Percentiles rank a stretch among this genome's conserved stretches.
Conservation (phyloP, 2,329 filamentous ascomycete species). For the Ophiocordyceps sinensis region DNA sequence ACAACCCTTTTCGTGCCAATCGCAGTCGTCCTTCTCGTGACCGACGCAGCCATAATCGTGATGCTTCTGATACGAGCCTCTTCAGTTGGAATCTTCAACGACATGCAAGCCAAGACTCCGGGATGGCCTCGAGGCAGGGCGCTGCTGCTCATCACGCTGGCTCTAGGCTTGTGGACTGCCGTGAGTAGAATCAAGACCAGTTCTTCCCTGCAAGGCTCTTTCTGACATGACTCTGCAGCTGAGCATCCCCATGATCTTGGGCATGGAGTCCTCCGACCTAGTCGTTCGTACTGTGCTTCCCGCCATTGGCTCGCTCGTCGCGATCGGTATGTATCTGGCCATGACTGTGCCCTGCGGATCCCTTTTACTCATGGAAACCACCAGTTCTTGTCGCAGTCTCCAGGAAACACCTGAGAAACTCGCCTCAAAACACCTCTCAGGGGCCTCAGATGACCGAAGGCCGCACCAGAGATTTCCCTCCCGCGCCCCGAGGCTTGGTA, state of each 20-base stretch:
- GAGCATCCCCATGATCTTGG: constrained; percentile 36
- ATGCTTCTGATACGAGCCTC: constrained; percentile 27
- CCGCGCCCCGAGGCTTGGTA: too few relatives aligned
- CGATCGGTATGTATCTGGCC: constrained; percentile 26
- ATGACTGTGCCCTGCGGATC: not conserved
- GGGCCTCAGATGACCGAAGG: not conserved
- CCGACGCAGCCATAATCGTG: constrained; percentile 30
- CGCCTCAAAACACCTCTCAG: not conserved
- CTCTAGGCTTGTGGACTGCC: constrained; percentile 37
- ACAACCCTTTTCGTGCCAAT: constrained; percentile 28
- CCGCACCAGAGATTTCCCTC: not conserved
- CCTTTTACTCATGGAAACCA: not conserved
- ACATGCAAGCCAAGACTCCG: constrained; percentile 13
- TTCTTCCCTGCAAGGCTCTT: not conserved
- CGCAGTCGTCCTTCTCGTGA: constrained; percentile 27
- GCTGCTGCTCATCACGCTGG: constrained; percentile 25
- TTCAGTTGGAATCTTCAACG: constrained; percentile 18
- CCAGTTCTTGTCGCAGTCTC: constrained; percentile 1
- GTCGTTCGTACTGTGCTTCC: constrained; percentile 34
- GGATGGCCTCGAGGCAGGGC: constrained; percentile 21
- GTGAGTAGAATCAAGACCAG: constrained; percentile 22
- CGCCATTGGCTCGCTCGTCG: constrained; percentile 30
- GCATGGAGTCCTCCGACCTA: constrained; percentile 25
- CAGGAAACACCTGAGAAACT: not conserved
- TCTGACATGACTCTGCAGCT: constrained; percentile 18